Conservation (phyloP, 805 yeast species). For the Ogataea zsoltii region DNA sequence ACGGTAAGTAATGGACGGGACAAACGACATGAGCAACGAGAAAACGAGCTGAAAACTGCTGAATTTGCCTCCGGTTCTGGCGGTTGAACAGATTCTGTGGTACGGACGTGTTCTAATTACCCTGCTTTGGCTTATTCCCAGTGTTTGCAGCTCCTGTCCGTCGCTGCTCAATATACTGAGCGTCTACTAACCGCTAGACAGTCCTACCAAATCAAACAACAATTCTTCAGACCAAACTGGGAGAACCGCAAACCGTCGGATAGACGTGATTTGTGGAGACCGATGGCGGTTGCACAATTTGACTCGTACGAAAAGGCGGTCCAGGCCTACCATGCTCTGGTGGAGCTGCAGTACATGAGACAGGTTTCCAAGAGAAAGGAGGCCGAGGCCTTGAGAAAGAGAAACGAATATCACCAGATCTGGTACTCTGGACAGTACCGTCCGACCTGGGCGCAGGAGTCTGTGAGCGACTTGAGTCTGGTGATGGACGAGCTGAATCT, state of each 20-base stretch:
- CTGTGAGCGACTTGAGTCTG: conserved; percentile 78
- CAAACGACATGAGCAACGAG: no score
- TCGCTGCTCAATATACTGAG: no score
- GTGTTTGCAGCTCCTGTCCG: no score
- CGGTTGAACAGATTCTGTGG: no score
- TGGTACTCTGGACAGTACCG: conserved; percentile 89
- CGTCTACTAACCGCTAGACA: no score
- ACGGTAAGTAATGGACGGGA: conserved; percentile 26
- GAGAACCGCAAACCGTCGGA: conserved; percentile 77
- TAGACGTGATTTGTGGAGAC: conserved; percentile 87
- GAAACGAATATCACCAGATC: conserved; percentile 73
- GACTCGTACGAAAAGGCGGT: conserved; percentile 61
- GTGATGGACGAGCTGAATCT: conserved; percentile 64
- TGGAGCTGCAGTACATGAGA: conserved; percentile 71
- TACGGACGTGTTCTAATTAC: no score
- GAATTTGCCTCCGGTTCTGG: no score
- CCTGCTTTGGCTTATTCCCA: no score
- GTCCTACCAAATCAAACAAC: conserved; percentile 58
- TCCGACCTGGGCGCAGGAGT: conserved; percentile 88
- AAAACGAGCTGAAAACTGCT: no score
- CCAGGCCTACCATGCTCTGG: conserved; percentile 71
- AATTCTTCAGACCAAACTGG: conserved; percentile 85
- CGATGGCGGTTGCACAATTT: conserved; percentile 81
- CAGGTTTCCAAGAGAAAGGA: conserved; percentile 59
- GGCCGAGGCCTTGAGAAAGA: conserved; percentile 68